Conservation (phyloP, 2,329 filamentous ascomycete genomes). For the Penicillium decumbens region DNA sequence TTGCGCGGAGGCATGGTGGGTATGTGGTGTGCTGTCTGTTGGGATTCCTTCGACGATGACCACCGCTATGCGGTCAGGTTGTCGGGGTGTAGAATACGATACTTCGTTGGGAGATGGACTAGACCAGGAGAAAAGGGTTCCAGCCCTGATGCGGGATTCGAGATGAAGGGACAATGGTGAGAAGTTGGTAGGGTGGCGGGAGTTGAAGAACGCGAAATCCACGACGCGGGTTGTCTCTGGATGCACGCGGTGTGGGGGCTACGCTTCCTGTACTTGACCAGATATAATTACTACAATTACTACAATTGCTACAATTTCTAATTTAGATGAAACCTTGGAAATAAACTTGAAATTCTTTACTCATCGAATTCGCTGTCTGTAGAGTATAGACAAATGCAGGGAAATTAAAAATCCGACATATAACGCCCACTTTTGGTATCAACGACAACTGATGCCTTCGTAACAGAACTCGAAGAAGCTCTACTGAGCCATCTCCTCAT, state of each 20-base stretch:
- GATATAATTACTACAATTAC: background rate
- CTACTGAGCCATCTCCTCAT: slow-evolving; percentile 42
- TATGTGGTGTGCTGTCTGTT: background rate
- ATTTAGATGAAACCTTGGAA: background rate
- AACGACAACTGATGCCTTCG: slow-evolving; percentile 23
- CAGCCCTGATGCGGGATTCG: background rate
- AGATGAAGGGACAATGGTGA: background rate
- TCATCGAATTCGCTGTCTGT: slow-evolving; percentile 8
- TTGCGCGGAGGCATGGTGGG: slow-evolving; percentile 34
- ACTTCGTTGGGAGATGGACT: background rate
- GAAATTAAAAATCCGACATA: slow-evolving; percentile 20
- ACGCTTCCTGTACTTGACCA: background rate
- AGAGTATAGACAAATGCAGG: slow-evolving; percentile 16
- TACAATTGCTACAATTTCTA: background rate
- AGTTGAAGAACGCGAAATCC: slow-evolving; percentile 20
- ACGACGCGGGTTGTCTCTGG: slow-evolving; percentile 12
- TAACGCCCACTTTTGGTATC: slow-evolving; percentile 34
- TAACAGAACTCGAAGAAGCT: slow-evolving; percentile 18
- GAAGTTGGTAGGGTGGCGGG: slow-evolving; percentile 2
- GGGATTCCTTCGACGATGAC: background rate
- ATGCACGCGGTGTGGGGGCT: slow-evolving; percentile 9
- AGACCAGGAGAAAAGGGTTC: background rate
- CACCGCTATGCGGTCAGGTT: background rate
- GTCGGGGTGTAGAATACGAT: background rate
- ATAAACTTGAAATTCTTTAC: background rate